Evolutionary conservation across 768 basidiomycete species (phyloP), one percentile per base, ranked within the genome.

Genomic region (Mycena kentingensis): DNA sequence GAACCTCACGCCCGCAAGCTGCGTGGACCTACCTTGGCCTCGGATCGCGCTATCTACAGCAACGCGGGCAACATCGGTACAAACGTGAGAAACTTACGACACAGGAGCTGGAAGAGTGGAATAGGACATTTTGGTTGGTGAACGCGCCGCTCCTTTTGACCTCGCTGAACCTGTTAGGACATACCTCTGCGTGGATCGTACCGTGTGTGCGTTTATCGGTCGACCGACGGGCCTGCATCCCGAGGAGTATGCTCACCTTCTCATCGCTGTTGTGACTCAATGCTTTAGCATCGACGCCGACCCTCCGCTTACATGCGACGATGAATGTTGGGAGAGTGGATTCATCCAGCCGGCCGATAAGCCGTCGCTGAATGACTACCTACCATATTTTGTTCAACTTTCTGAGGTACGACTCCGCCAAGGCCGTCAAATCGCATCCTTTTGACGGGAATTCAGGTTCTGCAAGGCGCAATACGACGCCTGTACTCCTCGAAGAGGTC

Each of bases 311-410:
- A 25, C 38, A 26, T 35, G 38, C 15, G 48, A 49, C 37, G 48
- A 49, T 37, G 37, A 49, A 26, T 49, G 39, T 19, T 49, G 35
- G 36, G 48, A 39, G 3, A 22, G 27, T 5, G 32, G 29, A 4
- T 49, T 49, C 37, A 24, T 49, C 10, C 48, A 49, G 27, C 48
- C 48, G 18, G 26, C 36, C 4, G 36, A 28, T 18, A 38, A 49
- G 29, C 48, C 48, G 5, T 27, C 48, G 12, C 15, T n/a, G 13
- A 18, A 25, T n/a, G 35, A 35, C 16, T 49, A 26, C 26, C 21
- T 38, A 13, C 22, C 25, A 3, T 39, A 39, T 26, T 27, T 19
- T 21, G 35, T 49, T 10, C 35, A 37, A 15, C 36, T 49, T 12
- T 18, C 13, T 18, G 36, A 49, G 25, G 48, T 49, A 39, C 31